phyloP scores from a whole-genome alignment of 2,329 filamentous ascomycete species.

The Xenoacremonium recifei region DNA sequence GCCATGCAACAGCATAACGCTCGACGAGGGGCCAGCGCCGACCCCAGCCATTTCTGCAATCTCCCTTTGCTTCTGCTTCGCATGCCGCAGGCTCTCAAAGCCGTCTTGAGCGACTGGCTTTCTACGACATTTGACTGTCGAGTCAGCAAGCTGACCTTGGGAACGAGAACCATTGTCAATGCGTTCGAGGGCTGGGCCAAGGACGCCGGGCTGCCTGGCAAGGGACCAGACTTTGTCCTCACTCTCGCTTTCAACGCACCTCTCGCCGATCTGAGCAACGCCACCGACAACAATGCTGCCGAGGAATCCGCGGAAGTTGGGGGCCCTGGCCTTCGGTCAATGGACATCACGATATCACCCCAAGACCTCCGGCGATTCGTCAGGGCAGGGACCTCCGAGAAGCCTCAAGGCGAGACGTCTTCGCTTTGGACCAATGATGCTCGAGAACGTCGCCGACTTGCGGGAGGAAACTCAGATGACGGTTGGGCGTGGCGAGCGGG shows the following conservation, averaged over 20 bases:
- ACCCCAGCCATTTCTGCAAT: slow-evolving; percentile 37
- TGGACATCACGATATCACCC: slow-evolving; percentile 53
- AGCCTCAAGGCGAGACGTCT: slow-evolving; percentile 3
- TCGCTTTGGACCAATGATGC: slow-evolving; percentile 30
- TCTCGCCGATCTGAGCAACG: slow-evolving; percentile 14
- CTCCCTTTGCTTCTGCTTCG: slow-evolving; percentile 54
- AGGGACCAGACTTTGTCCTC: slow-evolving; percentile 45
- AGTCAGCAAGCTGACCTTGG: slow-evolving; percentile 48
- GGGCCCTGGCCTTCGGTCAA: slow-evolving; percentile 34
- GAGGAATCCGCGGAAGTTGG: slow-evolving; percentile 12
- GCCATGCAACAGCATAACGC: slow-evolving; percentile 16
- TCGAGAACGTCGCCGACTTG: slow-evolving; percentile 43
- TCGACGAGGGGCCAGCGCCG: slow-evolving; percentile 4
- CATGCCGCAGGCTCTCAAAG: slow-evolving; percentile 53
- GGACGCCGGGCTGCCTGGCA: slow-evolving; percentile 33
- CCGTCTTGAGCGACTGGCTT: slow-evolving; percentile 50
- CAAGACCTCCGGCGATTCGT: slow-evolving; percentile 47
- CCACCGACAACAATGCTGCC: slow-evolving; percentile 9
- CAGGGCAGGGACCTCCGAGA: slow-evolving; percentile 33
- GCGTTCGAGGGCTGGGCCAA: slow-evolving; percentile 53
- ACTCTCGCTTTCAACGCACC: slow-evolving; percentile 51
- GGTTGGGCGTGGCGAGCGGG: slow-evolving; percentile 49
- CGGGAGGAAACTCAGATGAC: slow-evolving; percentile 48
- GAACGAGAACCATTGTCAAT: slow-evolving; percentile 48
- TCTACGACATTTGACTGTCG: slow-evolving; percentile 56